Base-by-base conservation (phyloP, 1,284 basidiomycete genomes). In the Tilletia indica region DNA sequence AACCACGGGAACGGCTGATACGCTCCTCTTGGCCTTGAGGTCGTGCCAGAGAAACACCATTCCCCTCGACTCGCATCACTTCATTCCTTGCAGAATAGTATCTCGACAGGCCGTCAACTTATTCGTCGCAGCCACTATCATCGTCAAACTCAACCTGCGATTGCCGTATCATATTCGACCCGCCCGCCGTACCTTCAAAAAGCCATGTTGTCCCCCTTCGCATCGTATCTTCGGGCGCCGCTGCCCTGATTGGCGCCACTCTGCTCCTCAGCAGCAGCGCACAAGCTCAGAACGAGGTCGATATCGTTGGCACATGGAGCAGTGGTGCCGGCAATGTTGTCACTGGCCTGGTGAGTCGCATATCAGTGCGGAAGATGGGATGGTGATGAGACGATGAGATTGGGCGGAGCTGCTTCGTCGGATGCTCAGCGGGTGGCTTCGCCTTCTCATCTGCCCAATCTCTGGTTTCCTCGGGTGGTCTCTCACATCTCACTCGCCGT, bases 221-320 rank as follows among this genome's bases (percentile, higher is more conserved):
- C 19, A 42, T 34, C 61, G 9, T 64, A 14, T 64, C 61, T 19
- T 19, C 61, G 16, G 61, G 61, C 36, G 61, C 61, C 31, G 61
- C 61, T 21, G 61, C 61, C 36, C 36, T 64, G 61, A 38, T 64
- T 11, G 36, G 61, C 38, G 38, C 36, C 61, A 19, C 61, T 16
- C 3, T 64, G 31, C 61, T 64, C 1, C 36, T 64, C 36, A 21
- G 9, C 42, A 45, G 39, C 19, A 9, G 21, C 48, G 66, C 25
- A 14, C 39, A 68, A n/a, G 66, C 66, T 36, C 42, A 70, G 16
- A 74, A 74, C 34, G 67, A 69, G 25, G 69, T 70, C 49, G 69
- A 72, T 64, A 39, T 74, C 69, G 69, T 61, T 36, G 82, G 82
- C 36, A 83, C 82, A 11, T 83, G 82, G 82, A 78, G 76, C 0